These are phyloP conservation scores for Melampsora medusae DNA, from an alignment of 1,284 basidiomycete species.

Conservation along the genomic window DNA sequence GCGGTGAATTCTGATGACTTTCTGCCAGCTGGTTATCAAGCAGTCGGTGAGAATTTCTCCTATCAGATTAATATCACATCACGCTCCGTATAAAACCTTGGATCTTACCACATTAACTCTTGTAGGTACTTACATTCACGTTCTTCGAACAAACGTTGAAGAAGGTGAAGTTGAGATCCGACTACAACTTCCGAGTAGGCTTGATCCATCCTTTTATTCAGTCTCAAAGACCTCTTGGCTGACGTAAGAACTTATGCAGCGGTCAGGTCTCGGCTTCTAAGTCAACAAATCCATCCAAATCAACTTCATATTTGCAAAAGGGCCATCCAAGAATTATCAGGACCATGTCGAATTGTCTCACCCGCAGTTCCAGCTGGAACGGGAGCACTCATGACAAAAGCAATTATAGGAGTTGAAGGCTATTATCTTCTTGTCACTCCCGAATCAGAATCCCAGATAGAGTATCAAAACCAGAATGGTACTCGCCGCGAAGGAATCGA, in stretches of 20 bases:
- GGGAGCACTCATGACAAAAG: slow-evolving; percentile 6
- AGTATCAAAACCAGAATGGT: neutral
- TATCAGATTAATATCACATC: too few species aligned
- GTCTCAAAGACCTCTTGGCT: neutral
- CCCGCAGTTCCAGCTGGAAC: slow-evolving; percentile 2
- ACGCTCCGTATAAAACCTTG: neutral
- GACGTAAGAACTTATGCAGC: neutral
- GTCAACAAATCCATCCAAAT: slow-evolving; percentile 3
- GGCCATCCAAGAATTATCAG: neutral
- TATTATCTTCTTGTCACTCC: slow-evolving; percentile 9
- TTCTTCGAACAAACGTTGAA: neutral
- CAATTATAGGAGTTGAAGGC: neutral
- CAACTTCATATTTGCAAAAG: slow-evolving; percentile 5
- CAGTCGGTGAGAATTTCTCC: neutral
- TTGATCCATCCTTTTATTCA: neutral
- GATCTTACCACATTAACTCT: neutral
- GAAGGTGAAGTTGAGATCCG: neutral
- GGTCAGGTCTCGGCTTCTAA: slow-evolving; percentile 1
- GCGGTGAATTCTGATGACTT: neutral
- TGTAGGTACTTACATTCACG: neutral
- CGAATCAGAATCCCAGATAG: neutral
- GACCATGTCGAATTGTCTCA: neutral
- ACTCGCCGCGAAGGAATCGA: neutral
- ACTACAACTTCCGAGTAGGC: slow-evolving; percentile 4
- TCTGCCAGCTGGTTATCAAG: slow-evolving; percentile 4